Conservation (phyloP, 2,329 filamentous ascomycete species). For the Aspergillus glaucus region DNA sequence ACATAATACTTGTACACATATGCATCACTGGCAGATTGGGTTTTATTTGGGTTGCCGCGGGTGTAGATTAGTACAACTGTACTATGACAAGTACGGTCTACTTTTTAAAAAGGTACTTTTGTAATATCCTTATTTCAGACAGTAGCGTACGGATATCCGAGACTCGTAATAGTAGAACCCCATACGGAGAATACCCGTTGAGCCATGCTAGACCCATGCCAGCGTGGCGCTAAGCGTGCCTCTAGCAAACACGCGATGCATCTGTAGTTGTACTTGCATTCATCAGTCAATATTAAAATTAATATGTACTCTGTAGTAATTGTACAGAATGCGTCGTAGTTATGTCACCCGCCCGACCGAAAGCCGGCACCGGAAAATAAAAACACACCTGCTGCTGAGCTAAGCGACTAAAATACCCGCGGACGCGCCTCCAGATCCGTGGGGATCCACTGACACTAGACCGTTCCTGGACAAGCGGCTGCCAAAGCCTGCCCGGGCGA, state of each 20-base stretch:
- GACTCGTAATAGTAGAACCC: too few species aligned
- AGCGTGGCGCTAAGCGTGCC: too few species aligned
- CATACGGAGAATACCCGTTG: too few species aligned
- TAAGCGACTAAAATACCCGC: slow-evolving; percentile 14
- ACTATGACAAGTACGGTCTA: not conserved
- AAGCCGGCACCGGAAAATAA: slow-evolving; percentile 18
- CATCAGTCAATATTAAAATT: too few species aligned
- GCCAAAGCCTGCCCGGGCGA: slow-evolving; percentile 18
- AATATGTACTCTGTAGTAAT: not conserved
- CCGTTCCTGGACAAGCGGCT: slow-evolving; percentile 21
- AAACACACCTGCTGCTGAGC: slow-evolving; percentile 18
- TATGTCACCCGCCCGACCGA: not conserved
- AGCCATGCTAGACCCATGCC: too few species aligned
- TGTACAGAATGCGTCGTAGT: not conserved
- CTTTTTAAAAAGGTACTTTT: too few species aligned
- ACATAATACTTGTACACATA: too few species aligned
- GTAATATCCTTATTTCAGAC: too few species aligned
- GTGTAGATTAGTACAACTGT: not conserved
- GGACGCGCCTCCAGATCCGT: slow-evolving; percentile 18
- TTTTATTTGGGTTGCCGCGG: too few species aligned
- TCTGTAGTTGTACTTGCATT: not conserved
- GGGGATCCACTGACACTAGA: slow-evolving; percentile 17
- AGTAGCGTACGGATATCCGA: too few species aligned
- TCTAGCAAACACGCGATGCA: too few species aligned
- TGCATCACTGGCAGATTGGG: too few species aligned